Conservation (phyloP, 1,284 basidiomycete species). For the Cutaneotrichosporon sp. region DNA sequence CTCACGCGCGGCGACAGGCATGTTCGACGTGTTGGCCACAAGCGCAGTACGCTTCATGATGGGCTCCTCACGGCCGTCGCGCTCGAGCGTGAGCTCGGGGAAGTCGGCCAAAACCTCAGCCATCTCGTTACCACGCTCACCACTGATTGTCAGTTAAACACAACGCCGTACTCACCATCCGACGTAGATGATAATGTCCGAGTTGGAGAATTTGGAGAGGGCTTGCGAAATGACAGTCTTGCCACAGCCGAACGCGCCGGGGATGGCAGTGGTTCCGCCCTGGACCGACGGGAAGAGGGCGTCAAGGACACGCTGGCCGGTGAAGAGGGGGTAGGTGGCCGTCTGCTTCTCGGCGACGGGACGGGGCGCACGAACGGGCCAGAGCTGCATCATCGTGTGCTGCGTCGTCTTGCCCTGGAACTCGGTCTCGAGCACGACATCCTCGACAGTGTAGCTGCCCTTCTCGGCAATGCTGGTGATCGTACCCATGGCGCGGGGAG, state of each 20-base stretch:
- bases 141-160: constrained; percentile 20
- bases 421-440: constrained; percentile 94
- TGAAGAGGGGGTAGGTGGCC: constrained; percentile 87
- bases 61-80: constrained; percentile 86
- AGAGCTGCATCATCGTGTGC: constrained; percentile 95
- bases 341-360: constrained; percentile 93
- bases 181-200: constrained; percentile 98
- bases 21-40: constrained; percentile 99
- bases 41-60: constrained; percentile 99
- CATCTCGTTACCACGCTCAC: constrained; percentile 62
- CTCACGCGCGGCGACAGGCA: constrained; percentile 99
- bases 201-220: constrained; percentile 98
- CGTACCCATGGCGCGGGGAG: constrained; percentile 89
- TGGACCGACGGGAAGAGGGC: constrained; percentile 99
- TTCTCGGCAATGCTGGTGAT: constrained; percentile 92
- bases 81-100: constrained; percentile 90
- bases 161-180: constrained; percentile 68
- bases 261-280: constrained; percentile 98
- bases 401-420: constrained; percentile 93
- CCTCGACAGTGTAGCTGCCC: constrained; percentile 91
- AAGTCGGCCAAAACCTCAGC: constrained; percentile 98
- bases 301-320: constrained; percentile 96
- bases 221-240: constrained; percentile 97
- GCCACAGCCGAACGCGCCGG: constrained; percentile 97
- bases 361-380: constrained; percentile 97